Evolutionary conservation across 1,139 yeast species (phyloP).

Genomic region (Starmera stellimalicola): DNA sequence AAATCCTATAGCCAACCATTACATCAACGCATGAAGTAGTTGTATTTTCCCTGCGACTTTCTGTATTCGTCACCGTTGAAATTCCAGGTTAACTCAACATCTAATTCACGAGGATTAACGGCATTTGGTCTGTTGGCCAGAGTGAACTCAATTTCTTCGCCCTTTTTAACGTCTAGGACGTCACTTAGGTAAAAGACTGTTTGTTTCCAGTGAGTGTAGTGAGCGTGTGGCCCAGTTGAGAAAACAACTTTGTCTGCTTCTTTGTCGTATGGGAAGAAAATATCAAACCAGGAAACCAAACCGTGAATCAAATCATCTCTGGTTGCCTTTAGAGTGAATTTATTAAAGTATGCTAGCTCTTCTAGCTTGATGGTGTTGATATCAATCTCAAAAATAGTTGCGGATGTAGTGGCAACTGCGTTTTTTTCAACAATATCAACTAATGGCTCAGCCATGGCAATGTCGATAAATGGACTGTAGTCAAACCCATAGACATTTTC

Average conservation of each 20-base stretch:
- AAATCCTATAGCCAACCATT: too few relatives aligned
- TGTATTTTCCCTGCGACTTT: slow-evolving; percentile 36
- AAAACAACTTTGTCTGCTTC: slow-evolving; percentile 54
- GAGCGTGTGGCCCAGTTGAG: slow-evolving; percentile 75
- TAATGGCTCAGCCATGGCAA: slow-evolving; percentile 88
- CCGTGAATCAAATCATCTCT: slow-evolving; percentile 85
- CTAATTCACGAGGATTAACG: slow-evolving; percentile 77
- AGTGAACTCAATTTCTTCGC: slow-evolving; percentile 65
- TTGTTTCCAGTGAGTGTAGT: slow-evolving; percentile 94
- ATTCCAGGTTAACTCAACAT: slow-evolving; percentile 51
- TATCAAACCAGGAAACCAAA: slow-evolving; percentile 89
- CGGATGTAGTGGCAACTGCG: slow-evolving; percentile 65
- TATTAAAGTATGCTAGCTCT: slow-evolving; percentile 64
- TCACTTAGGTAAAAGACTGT: slow-evolving; percentile 87
- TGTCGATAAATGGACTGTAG: slow-evolving; percentile 60
- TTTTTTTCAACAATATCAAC: slow-evolving; percentile 86
- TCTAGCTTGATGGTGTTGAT: slow-evolving; percentile 80
- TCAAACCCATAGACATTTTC: slow-evolving; percentile 96
- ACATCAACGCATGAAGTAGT: slow-evolving; percentile 61
- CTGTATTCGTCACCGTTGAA: slow-evolving; percentile 30
- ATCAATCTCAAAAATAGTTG: slow-evolving; percentile 72
- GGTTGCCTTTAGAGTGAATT: slow-evolving; percentile 62
- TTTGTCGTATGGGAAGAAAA: slow-evolving; percentile 56
- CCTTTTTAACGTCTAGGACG: slow-evolving; percentile 68
- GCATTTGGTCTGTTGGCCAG: slow-evolving; percentile 71